A percentile compares a stretch with the other conserved stretches of the same genome.
These are phyloP conservation scores for Nakaseomyces nivariensis DNA, from an alignment of 1,139 yeast genomes.

Conservation along the genomic window DNA sequence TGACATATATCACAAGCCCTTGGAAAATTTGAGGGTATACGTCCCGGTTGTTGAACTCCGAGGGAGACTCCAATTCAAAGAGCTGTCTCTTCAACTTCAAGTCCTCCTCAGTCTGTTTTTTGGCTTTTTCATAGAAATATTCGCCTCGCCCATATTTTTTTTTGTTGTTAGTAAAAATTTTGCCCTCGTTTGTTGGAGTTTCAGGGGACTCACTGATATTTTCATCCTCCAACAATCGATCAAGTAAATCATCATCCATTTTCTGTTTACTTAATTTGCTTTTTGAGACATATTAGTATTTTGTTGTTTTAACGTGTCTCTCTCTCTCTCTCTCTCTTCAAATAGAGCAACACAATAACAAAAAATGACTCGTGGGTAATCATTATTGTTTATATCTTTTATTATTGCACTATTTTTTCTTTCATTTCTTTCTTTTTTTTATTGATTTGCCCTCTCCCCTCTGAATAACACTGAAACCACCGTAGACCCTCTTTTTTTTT, in stretches of 20 bases:
- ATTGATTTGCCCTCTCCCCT: too few relatives aligned
- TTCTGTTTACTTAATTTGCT: neutral
- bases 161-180: neutral
- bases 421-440: too few relatives aligned
- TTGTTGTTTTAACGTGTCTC: neutral
- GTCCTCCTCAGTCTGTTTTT: constrained; percentile 63
- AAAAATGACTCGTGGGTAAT: too few relatives aligned
- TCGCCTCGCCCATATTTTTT: constrained; percentile 26
- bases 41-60: constrained; percentile 14
- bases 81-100: constrained; percentile 44
- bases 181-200: constrained; percentile 2
- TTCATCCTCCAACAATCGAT: constrained; percentile 10
- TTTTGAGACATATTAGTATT: neutral
- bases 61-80: constrained; percentile 25
- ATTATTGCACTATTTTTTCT: too few relatives aligned
- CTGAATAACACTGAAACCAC: too few relatives aligned
- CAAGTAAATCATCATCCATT: constrained; percentile 3
- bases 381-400: too few relatives aligned
- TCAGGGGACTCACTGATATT: constrained; percentile 7
- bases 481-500: too few relatives aligned
- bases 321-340: too few relatives aligned
- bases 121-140: constrained; percentile 58
- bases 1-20: constrained; percentile 61
- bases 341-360: too few relatives aligned
- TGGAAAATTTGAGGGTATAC: constrained; percentile 39